These are phyloP conservation scores for Rhodamnia argentea DNA, from an alignment of 345 rosid species.

Conservation along the genomic window DNA sequence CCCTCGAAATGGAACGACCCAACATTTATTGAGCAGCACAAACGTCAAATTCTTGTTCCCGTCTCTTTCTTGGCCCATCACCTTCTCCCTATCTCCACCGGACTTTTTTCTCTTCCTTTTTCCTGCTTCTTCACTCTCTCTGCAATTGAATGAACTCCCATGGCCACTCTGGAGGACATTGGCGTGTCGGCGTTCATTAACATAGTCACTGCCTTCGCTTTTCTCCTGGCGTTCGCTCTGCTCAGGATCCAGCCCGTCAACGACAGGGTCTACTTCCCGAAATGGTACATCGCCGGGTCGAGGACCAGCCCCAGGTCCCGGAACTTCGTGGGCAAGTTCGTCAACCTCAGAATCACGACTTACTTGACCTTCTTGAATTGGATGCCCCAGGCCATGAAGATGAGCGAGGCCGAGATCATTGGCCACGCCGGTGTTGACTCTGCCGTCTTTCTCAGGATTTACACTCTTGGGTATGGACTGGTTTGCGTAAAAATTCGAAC, in stretches of 20 bases:
- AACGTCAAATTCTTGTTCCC: not conserved
- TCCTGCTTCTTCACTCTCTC: not conserved
- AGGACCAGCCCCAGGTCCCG: conserved; percentile 62
- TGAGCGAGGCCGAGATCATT: conserved; percentile 72
- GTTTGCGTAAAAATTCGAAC: not conserved
- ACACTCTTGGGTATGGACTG: conserved; percentile 63
- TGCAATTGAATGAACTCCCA: conserved; percentile 5
- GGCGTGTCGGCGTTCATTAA: conserved; percentile 87
- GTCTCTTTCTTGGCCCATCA: not conserved
- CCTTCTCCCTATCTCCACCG: not conserved
- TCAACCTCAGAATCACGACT: conserved; percentile 65
- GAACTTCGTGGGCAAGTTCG: conserved; percentile 63
- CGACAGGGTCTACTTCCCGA: conserved; percentile 91
- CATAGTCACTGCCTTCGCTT: conserved; percentile 56
- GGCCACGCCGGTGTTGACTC: conserved; percentile 96
- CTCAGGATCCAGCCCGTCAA: conserved; percentile 83
- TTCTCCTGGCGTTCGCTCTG: conserved; percentile 78
- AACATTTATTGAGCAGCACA: not conserved
- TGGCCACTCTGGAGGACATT: conserved; percentile 89
- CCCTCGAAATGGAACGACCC: not conserved
- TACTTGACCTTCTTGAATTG: conserved; percentile 83
- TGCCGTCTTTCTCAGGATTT: conserved; percentile 83
- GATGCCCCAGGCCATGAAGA: conserved; percentile 97
- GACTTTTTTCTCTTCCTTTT: not conserved
- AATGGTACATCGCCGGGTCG: conserved; percentile 66